Conservation (phyloP, 768 basidiomycete genomes). For the Tricholoma hemisulphureum region DNA sequence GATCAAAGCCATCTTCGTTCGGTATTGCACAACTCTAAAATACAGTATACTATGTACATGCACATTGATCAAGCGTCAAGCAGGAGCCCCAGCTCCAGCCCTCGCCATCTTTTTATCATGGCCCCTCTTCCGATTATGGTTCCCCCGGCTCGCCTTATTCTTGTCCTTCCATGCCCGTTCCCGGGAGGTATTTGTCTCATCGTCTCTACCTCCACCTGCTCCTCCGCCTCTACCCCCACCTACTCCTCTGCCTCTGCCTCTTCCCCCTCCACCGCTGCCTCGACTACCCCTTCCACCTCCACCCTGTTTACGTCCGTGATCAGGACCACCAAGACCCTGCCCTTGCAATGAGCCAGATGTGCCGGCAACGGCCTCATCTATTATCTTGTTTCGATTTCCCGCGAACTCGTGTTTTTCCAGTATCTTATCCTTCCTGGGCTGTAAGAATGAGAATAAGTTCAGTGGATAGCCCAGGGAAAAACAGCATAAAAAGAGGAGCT, state of each 20-base stretch:
- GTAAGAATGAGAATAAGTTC: slow-evolving; percentile 2
- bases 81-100: slow-evolving; percentile 42
- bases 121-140: slow-evolving; percentile 76
- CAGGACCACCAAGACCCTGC: slow-evolving; percentile 18
- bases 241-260: slow-evolving; percentile 36
- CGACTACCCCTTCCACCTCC: slow-evolving; percentile 40
- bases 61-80: not conserved
- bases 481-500: slow-evolving; percentile 25
- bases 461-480: not conserved
- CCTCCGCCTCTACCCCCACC: slow-evolving; percentile 37
- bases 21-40: not conserved
- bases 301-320: slow-evolving; percentile 11
- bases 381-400: slow-evolving; percentile 48
- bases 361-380: slow-evolving; percentile 2
- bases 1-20: not conserved
- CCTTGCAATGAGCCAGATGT: slow-evolving; percentile 2
- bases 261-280: slow-evolving; percentile 39
- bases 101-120: slow-evolving; percentile 88
- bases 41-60: not conserved
- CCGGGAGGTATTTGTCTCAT: slow-evolving; percentile 39
- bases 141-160: slow-evolving; percentile 69
- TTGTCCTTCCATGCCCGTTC: slow-evolving; percentile 75
- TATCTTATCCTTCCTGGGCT: slow-evolving; percentile 77
- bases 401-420: slow-evolving; percentile 74
- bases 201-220: slow-evolving; percentile 36